Conservation (phyloP, 139 green algal genomes). For the Pleodorina starrii region DNA sequence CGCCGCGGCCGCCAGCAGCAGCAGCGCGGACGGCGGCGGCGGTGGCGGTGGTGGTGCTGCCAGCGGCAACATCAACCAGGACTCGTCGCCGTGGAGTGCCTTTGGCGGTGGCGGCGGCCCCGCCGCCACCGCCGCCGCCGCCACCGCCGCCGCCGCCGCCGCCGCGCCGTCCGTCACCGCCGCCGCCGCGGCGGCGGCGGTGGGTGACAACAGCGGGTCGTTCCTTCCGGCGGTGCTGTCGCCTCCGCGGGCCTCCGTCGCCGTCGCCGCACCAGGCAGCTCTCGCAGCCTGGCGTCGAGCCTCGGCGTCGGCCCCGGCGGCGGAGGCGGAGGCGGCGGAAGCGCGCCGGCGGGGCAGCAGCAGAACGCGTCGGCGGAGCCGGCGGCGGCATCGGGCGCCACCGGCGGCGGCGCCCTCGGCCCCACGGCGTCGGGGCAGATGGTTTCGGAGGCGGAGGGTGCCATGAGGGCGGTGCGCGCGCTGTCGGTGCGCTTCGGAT, state of each 20-base stretch:
- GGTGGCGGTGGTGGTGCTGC: too few species aligned
- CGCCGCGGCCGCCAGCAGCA: too few species aligned
- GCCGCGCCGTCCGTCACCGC: too few species aligned
- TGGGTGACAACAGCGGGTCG: background rate
- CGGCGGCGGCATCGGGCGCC: background rate
- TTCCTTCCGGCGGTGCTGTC: background rate
- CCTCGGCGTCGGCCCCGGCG: background rate
- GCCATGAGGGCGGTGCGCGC: conserved; percentile 2
- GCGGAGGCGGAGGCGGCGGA: background rate
- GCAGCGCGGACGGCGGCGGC: background rate
- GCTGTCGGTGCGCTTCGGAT: conserved; percentile 4
- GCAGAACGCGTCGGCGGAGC: background rate
- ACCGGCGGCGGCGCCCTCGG: background rate
- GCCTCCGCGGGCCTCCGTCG: background rate
- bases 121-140: background rate
- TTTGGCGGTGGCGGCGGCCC: too few species aligned
- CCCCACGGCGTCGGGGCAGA: background rate
- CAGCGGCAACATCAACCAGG: background rate
- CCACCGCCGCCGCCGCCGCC: background rate
- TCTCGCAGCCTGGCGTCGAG: background rate
- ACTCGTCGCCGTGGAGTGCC: too few species aligned
- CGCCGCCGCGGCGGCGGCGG: too few species aligned
- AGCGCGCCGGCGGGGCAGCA: background rate
- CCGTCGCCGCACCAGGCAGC: background rate
- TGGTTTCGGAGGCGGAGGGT: background rate